Base-by-base conservation (phyloP, 2,329 filamentous ascomycete species). In the Colletotrichum sp. region DNA sequence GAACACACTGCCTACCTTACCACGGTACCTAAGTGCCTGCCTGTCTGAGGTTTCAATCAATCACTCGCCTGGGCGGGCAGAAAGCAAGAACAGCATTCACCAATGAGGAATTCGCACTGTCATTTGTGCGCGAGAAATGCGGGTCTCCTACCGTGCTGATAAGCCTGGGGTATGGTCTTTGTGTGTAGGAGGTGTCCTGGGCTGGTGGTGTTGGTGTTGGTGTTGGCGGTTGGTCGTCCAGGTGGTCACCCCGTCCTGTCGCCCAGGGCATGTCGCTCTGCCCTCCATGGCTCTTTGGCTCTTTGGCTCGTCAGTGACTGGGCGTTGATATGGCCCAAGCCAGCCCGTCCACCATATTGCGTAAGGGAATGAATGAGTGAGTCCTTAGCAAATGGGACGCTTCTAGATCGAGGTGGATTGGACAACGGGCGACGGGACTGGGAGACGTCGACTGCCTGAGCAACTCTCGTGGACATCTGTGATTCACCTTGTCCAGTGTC, bases 61-160 rank as follows among this genome's bases (percentile, higher is more conserved):
- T 43, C 38, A 48, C 38, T 48, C 38, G 38, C 38, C 38, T n/a
- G 38, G 32, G 32, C 32, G 32, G 36, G 36, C 36, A 18, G 14
- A 43, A 10, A 48, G 38, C 10, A 43, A 43, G 36, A 38, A 14
- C 10, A 4, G 38, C 38, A 66, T 58, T 66, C 55, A 28, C 36
- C 63, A 32, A 52, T 68, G 32, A 55, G 43, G 28, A 63, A 64
- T 48, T 63, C 71, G 71, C 71, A 74, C 71, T 71, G 71, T 74
- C 59, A 59, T 69, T 74, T 71, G 71, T 74, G 71, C 34, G 71
- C 34, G 59, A 28, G n/a, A 56, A 74, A 48, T 52, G 66, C 68
- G 71, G 67, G 71, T 58, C 71, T 14, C 16, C 30, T 74, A 71
- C 58, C 34, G 67, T 74, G 66, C 48, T 74, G 71, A 71, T 65